These are phyloP conservation scores for Pleurotus djamor DNA, from an alignment of 768 basidiomycete genomes.

Conservation along the genomic window DNA sequence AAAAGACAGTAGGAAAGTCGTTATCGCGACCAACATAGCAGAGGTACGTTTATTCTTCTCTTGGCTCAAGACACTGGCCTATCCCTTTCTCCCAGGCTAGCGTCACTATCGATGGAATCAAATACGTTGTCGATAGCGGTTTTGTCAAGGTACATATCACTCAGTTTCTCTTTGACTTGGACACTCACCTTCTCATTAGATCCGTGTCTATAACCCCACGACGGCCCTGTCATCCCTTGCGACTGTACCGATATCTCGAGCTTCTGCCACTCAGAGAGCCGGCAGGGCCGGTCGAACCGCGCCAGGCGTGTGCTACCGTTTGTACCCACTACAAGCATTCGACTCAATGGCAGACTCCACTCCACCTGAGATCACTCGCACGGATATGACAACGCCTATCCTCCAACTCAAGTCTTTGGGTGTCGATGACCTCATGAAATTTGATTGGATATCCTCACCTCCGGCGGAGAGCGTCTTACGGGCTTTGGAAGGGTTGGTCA, in stretches of 20 bases:
- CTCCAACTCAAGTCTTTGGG: conserved; percentile 94
- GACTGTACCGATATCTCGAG: conserved; percentile 79
- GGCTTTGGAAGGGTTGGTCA: conserved; percentile 80
- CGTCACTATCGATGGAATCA: conserved; percentile 95
- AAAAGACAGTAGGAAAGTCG: conserved; percentile 81
- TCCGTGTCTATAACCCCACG: conserved; percentile 86
- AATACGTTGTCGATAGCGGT: conserved; percentile 91
- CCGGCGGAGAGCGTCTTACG: conserved; percentile 83
- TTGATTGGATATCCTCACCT: conserved; percentile 92
- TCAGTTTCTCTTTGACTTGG: neutral
- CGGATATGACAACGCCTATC: conserved; percentile 89
- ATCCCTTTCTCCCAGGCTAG: conserved; percentile 60
- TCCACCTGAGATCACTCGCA: conserved; percentile 87
- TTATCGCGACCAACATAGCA: conserved; percentile 94
- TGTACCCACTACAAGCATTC: conserved; percentile 72
- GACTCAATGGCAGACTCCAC: conserved; percentile 65
- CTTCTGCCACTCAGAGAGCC: conserved; percentile 90
- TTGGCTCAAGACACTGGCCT: neutral
- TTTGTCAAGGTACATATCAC: conserved; percentile 77
- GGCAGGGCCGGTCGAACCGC: conserved; percentile 95
- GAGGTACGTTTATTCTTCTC: conserved; percentile 50
- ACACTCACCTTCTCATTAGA: conserved; percentile 38
- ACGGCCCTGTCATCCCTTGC: conserved; percentile 83
- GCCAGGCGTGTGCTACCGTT: conserved; percentile 87
- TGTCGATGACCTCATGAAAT: conserved; percentile 92